phyloP scores from a whole-genome alignment of 2,329 filamentous ascomycete genomes.

The Aspergillus hiratsukae region DNA sequence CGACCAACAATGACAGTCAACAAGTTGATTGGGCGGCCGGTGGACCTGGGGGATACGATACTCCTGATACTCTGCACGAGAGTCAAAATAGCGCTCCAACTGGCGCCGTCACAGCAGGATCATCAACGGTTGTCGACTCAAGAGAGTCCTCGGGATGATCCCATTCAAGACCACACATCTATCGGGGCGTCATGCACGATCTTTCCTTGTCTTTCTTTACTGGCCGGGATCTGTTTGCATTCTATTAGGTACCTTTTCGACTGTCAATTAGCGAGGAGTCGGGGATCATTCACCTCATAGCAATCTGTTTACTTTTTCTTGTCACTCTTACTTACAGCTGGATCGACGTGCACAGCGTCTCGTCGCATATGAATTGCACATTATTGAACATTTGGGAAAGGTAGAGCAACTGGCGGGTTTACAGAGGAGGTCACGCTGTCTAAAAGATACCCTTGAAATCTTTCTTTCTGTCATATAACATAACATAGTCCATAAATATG shows the following conservation, averaged over 20 bases:
- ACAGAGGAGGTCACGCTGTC: not conserved
- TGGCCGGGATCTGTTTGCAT: not conserved
- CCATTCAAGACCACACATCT: not conserved
- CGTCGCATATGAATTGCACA: not conserved
- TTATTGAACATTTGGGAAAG: not conserved
- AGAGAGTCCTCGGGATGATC: not conserved
- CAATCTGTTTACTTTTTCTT: not conserved
- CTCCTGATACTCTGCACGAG: not conserved
- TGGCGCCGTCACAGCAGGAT: not conserved
- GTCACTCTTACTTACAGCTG: not conserved
- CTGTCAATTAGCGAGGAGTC: constrained; percentile 12
- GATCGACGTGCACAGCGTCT: not conserved
- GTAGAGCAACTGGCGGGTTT: not conserved
- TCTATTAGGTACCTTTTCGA: not conserved
- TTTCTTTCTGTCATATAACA: not conserved
- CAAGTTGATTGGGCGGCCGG: not conserved
- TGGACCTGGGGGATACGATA: not conserved
- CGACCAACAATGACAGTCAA: not conserved
- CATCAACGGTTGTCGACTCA: not conserved
- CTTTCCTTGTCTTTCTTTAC: not conserved
- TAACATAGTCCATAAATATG: not conserved
- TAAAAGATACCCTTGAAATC: not conserved
- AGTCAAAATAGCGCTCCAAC: not conserved
- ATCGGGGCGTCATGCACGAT: not conserved
- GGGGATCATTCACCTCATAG: constrained; percentile 2